These are phyloP conservation scores for Dioscorea zingiberensis DNA, from an alignment of 106 monocot species.

Conservation along the genomic window DNA sequence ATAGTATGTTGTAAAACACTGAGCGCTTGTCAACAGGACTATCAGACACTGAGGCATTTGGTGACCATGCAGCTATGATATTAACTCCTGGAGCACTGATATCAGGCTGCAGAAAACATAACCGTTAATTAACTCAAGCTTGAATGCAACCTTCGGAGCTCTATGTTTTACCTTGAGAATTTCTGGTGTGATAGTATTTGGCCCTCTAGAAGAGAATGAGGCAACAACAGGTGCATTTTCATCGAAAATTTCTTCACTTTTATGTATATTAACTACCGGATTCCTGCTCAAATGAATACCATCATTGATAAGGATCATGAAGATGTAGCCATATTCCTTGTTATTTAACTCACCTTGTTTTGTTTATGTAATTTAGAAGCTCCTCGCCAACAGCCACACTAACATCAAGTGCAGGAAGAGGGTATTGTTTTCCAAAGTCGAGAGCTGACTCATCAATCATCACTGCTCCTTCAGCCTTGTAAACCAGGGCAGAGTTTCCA, in stretches of 20 bases:
- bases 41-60: background rate
- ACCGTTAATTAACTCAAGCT: too few species aligned
- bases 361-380: background rate
- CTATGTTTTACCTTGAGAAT: background rate
- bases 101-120: conserved; percentile 4
- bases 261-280: background rate
- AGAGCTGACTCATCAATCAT: background rate
- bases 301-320: too few species aligned
- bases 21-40: background rate
- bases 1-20: background rate
- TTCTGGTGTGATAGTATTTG: conserved; percentile 2
- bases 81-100: conserved; percentile 7
- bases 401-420: background rate
- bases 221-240: background rate
- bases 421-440: background rate
- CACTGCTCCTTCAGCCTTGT: background rate
- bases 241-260: background rate
- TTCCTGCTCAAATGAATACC: background rate
- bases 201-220: conserved; percentile 6
- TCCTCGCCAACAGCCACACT: too few species aligned
- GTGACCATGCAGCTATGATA: conserved; percentile 11
- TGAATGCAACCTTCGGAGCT: too few species aligned
- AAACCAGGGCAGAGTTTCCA: too few species aligned
- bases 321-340: too few species aligned
- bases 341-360: background rate